Percentiles rank a stretch among this genome's conserved stretches.
Evolutionary conservation across 257 asterid species (phyloP).

Genomic region (Fraxinus cuspidata): DNA sequence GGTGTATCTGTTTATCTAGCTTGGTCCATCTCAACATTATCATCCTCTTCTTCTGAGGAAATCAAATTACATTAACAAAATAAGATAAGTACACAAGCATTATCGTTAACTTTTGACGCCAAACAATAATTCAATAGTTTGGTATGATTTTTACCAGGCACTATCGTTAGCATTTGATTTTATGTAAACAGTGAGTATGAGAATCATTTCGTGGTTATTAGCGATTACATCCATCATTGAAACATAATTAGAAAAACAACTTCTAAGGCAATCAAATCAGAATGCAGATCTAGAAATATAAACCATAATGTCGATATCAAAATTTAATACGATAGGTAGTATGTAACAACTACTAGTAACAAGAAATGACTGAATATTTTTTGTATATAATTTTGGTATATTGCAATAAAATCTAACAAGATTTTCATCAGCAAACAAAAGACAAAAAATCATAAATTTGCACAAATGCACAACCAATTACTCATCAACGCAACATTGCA

Average conservation of each 20-base stretch:
- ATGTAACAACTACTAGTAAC: not conserved
- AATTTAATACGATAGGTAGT: not conserved
- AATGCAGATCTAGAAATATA: slow-evolving; percentile 1
- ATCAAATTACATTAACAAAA: not conserved
- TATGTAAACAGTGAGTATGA: not conserved
- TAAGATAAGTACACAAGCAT: not conserved
- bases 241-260: slow-evolving; percentile 13
- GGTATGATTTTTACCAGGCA: not conserved
- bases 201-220: not conserved
- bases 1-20: not conserved
- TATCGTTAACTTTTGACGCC: not conserved
- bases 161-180: too few relatives aligned
- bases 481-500: not conserved
- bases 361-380: not conserved
- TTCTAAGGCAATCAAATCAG: not conserved
- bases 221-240: not conserved
- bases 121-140: too few relatives aligned
- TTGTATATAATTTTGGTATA: not conserved
- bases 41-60: not conserved
- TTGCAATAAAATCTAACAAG: not conserved
- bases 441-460: not conserved
- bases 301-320: not conserved
- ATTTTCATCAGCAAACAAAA: not conserved
- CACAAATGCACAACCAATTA: not conserved
- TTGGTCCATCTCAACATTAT: not conserved